Percentiles rank a stretch among this genome's conserved stretches.
These are phyloP conservation scores for Sporisorium sorghi DNA, from an alignment of 1,284 basidiomycete genomes.

Conservation along the genomic window DNA sequence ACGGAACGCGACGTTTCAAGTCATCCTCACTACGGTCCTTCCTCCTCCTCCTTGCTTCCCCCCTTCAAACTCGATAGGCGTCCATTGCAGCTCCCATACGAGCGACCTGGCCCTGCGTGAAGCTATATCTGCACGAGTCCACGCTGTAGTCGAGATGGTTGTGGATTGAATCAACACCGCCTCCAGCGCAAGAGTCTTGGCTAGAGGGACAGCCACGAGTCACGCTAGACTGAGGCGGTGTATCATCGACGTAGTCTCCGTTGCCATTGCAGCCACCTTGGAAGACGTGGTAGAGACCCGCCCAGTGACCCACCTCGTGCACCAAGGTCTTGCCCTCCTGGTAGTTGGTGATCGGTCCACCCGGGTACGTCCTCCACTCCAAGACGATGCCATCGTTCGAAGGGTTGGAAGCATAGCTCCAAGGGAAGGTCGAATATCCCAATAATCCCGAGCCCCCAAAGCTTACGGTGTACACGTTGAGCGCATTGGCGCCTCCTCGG, in stretches of 20 bases:
- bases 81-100: slow-evolving; percentile 28
- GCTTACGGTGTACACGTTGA: slow-evolving; percentile 74
- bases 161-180: slow-evolving; percentile 32
- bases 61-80: slow-evolving; percentile 24
- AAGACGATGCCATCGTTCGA: slow-evolving; percentile 66
- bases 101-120: slow-evolving; percentile 37
- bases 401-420: slow-evolving; percentile 59
- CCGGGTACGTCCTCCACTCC: slow-evolving; percentile 67
- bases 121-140: slow-evolving; percentile 34
- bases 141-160: slow-evolving; percentile 54
- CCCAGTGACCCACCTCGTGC: slow-evolving; percentile 72
- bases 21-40: background rate
- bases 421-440: slow-evolving; percentile 73
- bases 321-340: slow-evolving; percentile 74
- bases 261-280: slow-evolving; percentile 73
- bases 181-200: slow-evolving; percentile 48
- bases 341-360: slow-evolving; percentile 72
- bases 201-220: slow-evolving; percentile 40
- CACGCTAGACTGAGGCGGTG: slow-evolving; percentile 67
- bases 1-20: no score
- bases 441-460: slow-evolving; percentile 35
- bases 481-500: slow-evolving; percentile 71
- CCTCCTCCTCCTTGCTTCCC: background rate
- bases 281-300: slow-evolving; percentile 76
- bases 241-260: slow-evolving; percentile 74